phyloP scores from a whole-genome alignment of 805 yeast genomes.

The Metschnikowia koreensis region DNA sequence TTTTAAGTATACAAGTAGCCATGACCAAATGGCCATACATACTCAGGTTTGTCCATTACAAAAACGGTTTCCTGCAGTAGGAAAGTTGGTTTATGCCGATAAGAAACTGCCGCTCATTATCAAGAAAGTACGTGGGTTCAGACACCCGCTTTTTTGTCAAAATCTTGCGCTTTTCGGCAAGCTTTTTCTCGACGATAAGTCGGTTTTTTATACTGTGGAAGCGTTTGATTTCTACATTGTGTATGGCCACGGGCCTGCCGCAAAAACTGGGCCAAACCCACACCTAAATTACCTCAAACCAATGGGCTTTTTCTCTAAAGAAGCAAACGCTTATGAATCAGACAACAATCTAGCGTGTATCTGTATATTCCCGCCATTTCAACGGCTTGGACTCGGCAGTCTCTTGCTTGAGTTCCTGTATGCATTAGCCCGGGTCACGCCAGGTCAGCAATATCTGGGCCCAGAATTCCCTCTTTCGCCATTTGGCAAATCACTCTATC shows the following conservation, averaged over 20 bases:
- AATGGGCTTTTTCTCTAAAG: constrained; percentile 91
- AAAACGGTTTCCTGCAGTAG: constrained; percentile 46
- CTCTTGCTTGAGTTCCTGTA: constrained; percentile 82
- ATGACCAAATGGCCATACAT: constrained; percentile 51
- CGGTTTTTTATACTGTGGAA: constrained; percentile 77
- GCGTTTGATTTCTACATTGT: constrained; percentile 76
- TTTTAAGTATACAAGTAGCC: constrained; percentile 69
- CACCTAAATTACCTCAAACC: constrained; percentile 12
- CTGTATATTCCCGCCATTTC: constrained; percentile 89
- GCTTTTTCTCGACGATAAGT: constrained; percentile 84
- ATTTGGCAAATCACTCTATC: constrained; percentile 71
- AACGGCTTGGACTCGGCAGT: constrained; percentile 73
- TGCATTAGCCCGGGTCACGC: constrained; percentile 54
- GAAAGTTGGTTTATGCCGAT: constrained; percentile 67
- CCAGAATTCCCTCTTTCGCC: constrained; percentile 91
- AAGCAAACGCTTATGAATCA: constrained; percentile 70
- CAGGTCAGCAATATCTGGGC: constrained; percentile 67
- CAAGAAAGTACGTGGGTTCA: constrained; percentile 63
- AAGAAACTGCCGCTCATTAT: constrained; percentile 47
- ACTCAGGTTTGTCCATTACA: constrained; percentile 38
- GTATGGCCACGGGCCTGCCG: constrained; percentile 45
- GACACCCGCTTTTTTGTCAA: constrained; percentile 71
- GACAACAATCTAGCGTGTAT: constrained; percentile 87
- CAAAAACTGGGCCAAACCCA: neutral
- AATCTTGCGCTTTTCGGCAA: constrained; percentile 82